Evolutionary conservation across 371 early-diverging fungal genomes (phyloP).

Genomic region (Mortierella sp.): DNA sequence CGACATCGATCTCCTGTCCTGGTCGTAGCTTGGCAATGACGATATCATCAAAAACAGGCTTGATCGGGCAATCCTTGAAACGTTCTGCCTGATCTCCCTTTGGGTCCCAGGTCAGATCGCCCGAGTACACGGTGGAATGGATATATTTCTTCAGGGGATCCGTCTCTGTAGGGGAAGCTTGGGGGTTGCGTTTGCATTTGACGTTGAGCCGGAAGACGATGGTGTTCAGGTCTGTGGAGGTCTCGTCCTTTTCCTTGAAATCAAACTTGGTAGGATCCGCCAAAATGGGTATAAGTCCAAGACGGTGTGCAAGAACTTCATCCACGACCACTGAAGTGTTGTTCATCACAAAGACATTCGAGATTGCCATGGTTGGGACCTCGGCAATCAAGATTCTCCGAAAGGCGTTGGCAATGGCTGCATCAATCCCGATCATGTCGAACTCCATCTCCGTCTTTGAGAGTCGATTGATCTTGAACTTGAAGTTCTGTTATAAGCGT

Average conservation of each 20-base stretch:
- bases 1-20: slow-evolving; percentile 89
- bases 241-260: slow-evolving; percentile 77
- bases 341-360: slow-evolving; percentile 94
- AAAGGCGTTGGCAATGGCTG: slow-evolving; percentile 96
- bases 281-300: slow-evolving; percentile 97
- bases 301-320: slow-evolving; percentile 97
- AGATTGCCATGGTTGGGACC: slow-evolving; percentile 98
- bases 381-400: slow-evolving; percentile 96
- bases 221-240: slow-evolving; percentile 93
- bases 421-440: slow-evolving; percentile 94
- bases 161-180: slow-evolving; percentile 72
- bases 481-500: slow-evolving; percentile 61
- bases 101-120: slow-evolving; percentile 87
- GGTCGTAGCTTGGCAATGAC: slow-evolving; percentile 96
- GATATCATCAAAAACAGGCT: slow-evolving; percentile 89
- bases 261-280: slow-evolving; percentile 86
- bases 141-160: slow-evolving; percentile 67
- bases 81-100: slow-evolving; percentile 87
- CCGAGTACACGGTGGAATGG: slow-evolving; percentile 75
- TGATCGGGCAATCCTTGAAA: slow-evolving; percentile 70
- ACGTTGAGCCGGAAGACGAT: slow-evolving; percentile 89
- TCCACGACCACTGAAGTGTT: slow-evolving; percentile 97
- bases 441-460: slow-evolving; percentile 89
- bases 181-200: slow-evolving; percentile 74
- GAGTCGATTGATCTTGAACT: slow-evolving; percentile 74